Evolutionary conservation across 1,284 basidiomycete species (phyloP).

Genomic region (Apiotrichum sp.): DNA sequence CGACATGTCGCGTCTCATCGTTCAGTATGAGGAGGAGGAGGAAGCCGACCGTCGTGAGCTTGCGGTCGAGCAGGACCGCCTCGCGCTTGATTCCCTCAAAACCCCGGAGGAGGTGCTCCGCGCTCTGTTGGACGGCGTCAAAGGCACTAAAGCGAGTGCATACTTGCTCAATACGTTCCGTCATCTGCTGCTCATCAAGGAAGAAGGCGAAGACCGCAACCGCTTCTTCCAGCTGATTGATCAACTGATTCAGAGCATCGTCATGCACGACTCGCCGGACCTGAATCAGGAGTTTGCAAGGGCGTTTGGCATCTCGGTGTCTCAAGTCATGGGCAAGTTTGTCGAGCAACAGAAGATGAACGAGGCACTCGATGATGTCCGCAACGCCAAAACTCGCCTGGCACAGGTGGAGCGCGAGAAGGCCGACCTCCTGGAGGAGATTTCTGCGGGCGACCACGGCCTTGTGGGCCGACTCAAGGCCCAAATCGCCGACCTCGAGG

Average conservation of each 20-base stretch:
- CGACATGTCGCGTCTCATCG: constrained; percentile 62
- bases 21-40: constrained; percentile 60
- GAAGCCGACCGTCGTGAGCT: constrained; percentile 75
- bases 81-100: constrained; percentile 62
- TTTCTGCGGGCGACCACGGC: constrained; percentile 73
- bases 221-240: constrained; percentile 93
- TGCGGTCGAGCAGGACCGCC: constrained; percentile 69
- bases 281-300: constrained; percentile 67
- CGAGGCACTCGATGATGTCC: constrained; percentile 68
- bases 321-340: constrained; percentile 80
- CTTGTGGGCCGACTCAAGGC: constrained; percentile 75
- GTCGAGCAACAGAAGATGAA: constrained; percentile 85
- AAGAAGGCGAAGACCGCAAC: constrained; percentile 73
- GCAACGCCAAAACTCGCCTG: constrained; percentile 60
- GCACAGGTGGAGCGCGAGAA: constrained; percentile 41
- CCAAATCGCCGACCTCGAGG: constrained; percentile 67
- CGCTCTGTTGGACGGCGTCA: constrained; percentile 66
- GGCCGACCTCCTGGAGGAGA: constrained; percentile 63
- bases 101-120: constrained; percentile 83
- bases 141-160: constrained; percentile 70
- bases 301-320: constrained; percentile 82
- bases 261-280: constrained; percentile 74
- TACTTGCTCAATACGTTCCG: constrained; percentile 90
- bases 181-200: constrained; percentile 82
- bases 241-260: constrained; percentile 84